These are phyloP conservation scores for Talaromyces sp. DNA, from an alignment of 2,329 filamentous ascomycete species.

Conservation along the genomic window DNA sequence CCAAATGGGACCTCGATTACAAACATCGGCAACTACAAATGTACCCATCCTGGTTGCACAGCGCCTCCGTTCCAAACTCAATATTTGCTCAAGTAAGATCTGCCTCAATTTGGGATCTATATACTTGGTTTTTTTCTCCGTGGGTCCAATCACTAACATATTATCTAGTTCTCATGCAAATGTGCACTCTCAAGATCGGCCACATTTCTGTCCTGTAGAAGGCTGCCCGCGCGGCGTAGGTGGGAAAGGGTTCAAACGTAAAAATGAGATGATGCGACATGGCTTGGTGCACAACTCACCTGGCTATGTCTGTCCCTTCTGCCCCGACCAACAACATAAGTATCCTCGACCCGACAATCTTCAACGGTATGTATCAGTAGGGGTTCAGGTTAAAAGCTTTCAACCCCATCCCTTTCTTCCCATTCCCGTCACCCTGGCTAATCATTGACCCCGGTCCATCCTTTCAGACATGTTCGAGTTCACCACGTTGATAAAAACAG, in stretches of 20 bases:
- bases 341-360: conserved; percentile 96
- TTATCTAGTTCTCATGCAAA: conserved; percentile 55
- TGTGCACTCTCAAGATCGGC: conserved; percentile 65
- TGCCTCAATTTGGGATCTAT: neutral
- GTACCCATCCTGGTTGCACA: conserved; percentile 59
- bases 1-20: conserved; percentile 25
- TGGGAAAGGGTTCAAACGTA: conserved; percentile 69
- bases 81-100: conserved; percentile 63
- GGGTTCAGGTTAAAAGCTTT: neutral
- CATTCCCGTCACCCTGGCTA: neutral
- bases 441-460: neutral
- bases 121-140: neutral
- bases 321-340: conserved; percentile 87
- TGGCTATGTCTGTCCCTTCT: conserved; percentile 95
- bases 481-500: conserved; percentile 90
- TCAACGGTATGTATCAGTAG: conserved; percentile 69
- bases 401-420: too few relatives aligned
- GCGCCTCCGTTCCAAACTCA: conserved; percentile 66
- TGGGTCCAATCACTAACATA: conserved; percentile 6
- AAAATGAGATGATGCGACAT: conserved; percentile 72
- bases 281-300: conserved; percentile 92
- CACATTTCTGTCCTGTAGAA: conserved; percentile 64
- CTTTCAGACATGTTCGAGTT: conserved; percentile 78
- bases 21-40: conserved; percentile 50
- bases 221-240: conserved; percentile 61